Evolutionary conservation across 352 stramenopile genomes (phyloP).

Genomic region (Phytopythium litorale): DNA sequence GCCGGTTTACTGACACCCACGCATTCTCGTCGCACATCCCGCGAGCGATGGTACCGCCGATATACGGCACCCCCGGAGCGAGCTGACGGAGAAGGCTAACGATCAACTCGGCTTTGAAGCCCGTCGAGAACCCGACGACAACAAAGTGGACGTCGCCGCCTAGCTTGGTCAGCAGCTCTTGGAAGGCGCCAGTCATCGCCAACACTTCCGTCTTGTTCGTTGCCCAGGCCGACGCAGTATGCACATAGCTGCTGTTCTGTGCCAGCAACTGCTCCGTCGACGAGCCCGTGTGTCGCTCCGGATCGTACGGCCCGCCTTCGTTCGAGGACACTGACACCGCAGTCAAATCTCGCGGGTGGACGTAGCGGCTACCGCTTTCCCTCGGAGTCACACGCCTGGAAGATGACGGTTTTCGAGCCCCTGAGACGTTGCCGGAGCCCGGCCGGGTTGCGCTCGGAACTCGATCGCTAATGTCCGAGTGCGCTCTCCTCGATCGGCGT

Average conservation of each 20-base stretch:
- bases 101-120: slow-evolving; percentile 73
- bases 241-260: slow-evolving; percentile 60
- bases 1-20: slow-evolving; percentile 84
- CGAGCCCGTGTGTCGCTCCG: slow-evolving; percentile 30
- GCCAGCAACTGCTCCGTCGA: slow-evolving; percentile 49
- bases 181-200: slow-evolving; percentile 71
- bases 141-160: slow-evolving; percentile 78
- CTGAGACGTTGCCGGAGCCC: not conserved
- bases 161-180: slow-evolving; percentile 79
- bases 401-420: slow-evolving; percentile 1
- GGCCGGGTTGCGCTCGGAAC: not conserved
- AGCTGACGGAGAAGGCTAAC: slow-evolving; percentile 69
- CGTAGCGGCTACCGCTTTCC: slow-evolving; percentile 9
- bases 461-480: slow-evolving; percentile 3
- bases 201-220: slow-evolving; percentile 71
- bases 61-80: slow-evolving; percentile 77
- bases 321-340: slow-evolving; percentile 21
- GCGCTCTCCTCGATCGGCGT: not conserved
- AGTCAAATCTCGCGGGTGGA: slow-evolving; percentile 7
- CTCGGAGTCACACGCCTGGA: slow-evolving; percentile 4
- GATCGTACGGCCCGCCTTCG: slow-evolving; percentile 28
- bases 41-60: slow-evolving; percentile 78
- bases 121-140: slow-evolving; percentile 82
- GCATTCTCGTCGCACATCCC: slow-evolving; percentile 86
- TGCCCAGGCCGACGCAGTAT: slow-evolving; percentile 65